A percentile compares a stretch with the other conserved stretches of the same genome.
Conservation (phyloP, 108 stramenopile species). For the Pelagomonas calceolata region DNA sequence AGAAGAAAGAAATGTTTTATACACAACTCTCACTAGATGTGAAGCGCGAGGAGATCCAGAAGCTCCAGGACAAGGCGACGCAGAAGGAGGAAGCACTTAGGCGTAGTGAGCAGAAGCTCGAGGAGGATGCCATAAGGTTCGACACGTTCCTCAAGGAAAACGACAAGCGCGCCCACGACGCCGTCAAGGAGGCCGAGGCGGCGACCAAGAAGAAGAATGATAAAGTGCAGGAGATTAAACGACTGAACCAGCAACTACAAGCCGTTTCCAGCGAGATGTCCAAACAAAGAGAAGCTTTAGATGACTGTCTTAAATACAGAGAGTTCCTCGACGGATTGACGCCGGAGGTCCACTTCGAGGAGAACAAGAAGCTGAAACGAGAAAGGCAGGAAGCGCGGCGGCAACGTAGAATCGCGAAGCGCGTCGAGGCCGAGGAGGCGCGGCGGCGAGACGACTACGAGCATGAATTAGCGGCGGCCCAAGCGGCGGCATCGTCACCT, state of each 20-base stretch:
- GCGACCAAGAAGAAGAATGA: slow-evolving; percentile 52
- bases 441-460: slow-evolving; percentile 20
- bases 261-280: slow-evolving; percentile 40
- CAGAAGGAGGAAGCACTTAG: slow-evolving; percentile 57
- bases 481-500: too few species aligned
- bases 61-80: slow-evolving; percentile 58
- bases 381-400: slow-evolving; percentile 14
- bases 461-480: neutral
- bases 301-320: slow-evolving; percentile 55
- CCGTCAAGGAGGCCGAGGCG: slow-evolving; percentile 51
- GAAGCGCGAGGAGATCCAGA: slow-evolving; percentile 62
- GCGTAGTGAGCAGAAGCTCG: slow-evolving; percentile 49
- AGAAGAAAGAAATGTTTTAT: slow-evolving; percentile 64
- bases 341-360: slow-evolving; percentile 43
- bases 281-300: slow-evolving; percentile 51
- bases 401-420: slow-evolving; percentile 8
- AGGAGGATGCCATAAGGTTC: slow-evolving; percentile 59
- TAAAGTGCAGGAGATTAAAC: slow-evolving; percentile 53
- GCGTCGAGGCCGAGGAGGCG: slow-evolving; percentile 9
- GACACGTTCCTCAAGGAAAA: slow-evolving; percentile 68
- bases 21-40: slow-evolving; percentile 61
- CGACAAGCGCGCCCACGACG: slow-evolving; percentile 58
- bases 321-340: slow-evolving; percentile 49
- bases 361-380: slow-evolving; percentile 18
- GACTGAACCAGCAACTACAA: slow-evolving; percentile 53